phyloP scores from a whole-genome alignment of 768 basidiomycete genomes.

The Lentinula guzmanii region DNA sequence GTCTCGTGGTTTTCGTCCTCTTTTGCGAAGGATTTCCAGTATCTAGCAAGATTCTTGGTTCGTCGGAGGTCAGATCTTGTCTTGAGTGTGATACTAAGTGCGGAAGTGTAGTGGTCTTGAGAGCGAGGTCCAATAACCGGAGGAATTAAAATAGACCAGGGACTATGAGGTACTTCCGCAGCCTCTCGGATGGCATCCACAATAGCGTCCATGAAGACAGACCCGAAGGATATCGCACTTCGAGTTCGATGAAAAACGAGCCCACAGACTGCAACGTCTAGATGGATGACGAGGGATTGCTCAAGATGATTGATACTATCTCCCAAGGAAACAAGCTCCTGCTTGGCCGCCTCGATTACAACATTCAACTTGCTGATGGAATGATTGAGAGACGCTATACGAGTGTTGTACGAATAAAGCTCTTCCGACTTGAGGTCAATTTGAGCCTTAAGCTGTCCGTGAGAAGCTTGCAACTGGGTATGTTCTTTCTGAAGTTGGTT shows the following conservation, averaged over 20 bases:
- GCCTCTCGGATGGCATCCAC: slow-evolving; percentile 23
- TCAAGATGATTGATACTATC: neutral
- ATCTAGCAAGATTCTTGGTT: slow-evolving; percentile 23
- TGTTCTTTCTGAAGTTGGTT: neutral
- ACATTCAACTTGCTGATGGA: neutral
- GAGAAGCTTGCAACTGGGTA: neutral
- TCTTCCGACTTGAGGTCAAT: neutral
- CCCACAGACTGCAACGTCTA: neutral
- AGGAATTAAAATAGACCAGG: slow-evolving; percentile 22
- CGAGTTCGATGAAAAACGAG: slow-evolving; percentile 1
- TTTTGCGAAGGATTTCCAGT: slow-evolving; percentile 27
- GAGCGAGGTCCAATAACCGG: slow-evolving; percentile 17
- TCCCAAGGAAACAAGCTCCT: neutral
- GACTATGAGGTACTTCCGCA: slow-evolving; percentile 14
- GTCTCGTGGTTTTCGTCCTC: slow-evolving; percentile 6
- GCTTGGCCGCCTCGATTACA: neutral
- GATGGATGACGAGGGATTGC: neutral
- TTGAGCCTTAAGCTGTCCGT: neutral
- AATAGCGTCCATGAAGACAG: slow-evolving; percentile 19
- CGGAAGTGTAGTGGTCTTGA: slow-evolving; percentile 27
- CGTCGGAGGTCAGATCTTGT: slow-evolving; percentile 21
- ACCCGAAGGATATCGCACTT: slow-evolving; percentile 13
- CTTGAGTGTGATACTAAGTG: slow-evolving; percentile 23
- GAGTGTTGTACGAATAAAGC: neutral
- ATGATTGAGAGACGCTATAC: neutral